These are phyloP conservation scores for Acanthamoeba healyi DNA, from an alignment of 208 protist genomes.

Conservation along the genomic window DNA sequence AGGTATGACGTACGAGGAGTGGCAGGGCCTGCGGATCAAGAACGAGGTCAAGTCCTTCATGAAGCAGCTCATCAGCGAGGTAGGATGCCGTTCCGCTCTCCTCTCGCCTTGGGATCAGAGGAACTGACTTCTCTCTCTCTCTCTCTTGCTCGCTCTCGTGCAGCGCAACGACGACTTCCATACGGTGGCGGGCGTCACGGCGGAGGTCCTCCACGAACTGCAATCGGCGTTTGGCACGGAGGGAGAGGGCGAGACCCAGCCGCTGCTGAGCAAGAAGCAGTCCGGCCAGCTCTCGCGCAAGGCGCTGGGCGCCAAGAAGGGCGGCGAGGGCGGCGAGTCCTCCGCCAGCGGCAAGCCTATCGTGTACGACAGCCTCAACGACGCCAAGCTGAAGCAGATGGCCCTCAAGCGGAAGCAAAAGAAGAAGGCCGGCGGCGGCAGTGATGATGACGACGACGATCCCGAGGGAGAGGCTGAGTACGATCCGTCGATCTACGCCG, in stretches of 20 bases:
- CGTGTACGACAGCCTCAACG: constrained; percentile 4
- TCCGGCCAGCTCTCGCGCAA: background rate
- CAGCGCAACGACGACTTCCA: background rate
- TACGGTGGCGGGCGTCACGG: background rate
- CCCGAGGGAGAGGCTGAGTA: background rate
- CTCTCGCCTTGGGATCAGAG: no score
- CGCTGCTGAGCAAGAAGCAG: background rate
- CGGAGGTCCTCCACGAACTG: background rate
- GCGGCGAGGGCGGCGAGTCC: background rate
- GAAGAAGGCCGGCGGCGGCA: background rate
- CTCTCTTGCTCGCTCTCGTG: background rate
- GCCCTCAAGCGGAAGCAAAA: background rate
- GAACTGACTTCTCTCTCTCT: background rate
- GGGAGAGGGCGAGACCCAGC: background rate
- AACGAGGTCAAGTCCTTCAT: constrained; percentile 54
- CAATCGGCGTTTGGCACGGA: background rate
- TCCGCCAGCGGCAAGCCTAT: background rate
- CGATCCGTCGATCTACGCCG: no score
- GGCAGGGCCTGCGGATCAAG: background rate
- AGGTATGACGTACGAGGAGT: constrained; percentile 35
- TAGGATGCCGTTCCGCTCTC: no score
- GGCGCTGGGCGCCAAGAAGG: background rate
- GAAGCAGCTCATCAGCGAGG: constrained; percentile 43
- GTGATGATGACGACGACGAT: background rate
- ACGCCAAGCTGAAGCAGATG: background rate